A percentile compares a stretch with the other conserved stretches of the same genome.
These are phyloP conservation scores for Madurella fahalii DNA, from an alignment of 2,329 filamentous ascomycete species.

Conservation along the genomic window DNA sequence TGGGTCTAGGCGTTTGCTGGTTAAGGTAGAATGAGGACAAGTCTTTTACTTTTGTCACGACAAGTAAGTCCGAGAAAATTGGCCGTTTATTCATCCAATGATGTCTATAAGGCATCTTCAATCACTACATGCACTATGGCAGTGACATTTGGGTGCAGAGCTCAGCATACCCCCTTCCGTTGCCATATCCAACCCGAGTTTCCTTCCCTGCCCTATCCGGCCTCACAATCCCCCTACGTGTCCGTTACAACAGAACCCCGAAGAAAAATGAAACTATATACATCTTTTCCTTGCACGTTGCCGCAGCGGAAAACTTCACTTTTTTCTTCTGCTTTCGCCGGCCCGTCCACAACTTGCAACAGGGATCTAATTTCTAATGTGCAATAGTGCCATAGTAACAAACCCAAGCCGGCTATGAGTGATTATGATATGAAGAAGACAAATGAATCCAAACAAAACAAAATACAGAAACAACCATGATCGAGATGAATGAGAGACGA, in stretches of 20 bases:
- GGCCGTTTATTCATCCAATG: too few relatives aligned
- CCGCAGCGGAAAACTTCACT: background rate
- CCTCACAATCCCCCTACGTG: background rate
- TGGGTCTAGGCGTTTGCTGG: background rate
- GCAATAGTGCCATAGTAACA: conserved; percentile 4
- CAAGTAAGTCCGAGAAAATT: too few relatives aligned
- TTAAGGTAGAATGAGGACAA: background rate
- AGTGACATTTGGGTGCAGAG: too few relatives aligned
- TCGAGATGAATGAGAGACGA: background rate
- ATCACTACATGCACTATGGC: too few relatives aligned
- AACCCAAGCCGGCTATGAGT: conserved; percentile 14
- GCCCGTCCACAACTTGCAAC: background rate
- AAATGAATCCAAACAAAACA: conserved; percentile 20
- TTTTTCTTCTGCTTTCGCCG: background rate
- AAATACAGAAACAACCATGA: conserved; percentile 17
- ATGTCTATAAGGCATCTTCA: background rate
- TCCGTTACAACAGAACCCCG: background rate
- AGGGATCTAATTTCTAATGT: conserved; percentile 11
- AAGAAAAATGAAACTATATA: background rate
- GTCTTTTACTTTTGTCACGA: background rate
- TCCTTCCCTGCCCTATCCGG: too few relatives aligned
- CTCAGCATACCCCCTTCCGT: too few relatives aligned
- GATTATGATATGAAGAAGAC: conserved; percentile 10
- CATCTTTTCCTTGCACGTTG: background rate
- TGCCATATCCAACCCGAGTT: too few relatives aligned